phyloP scores from a whole-genome alignment of 2,329 filamentous ascomycete genomes.

The Penicillium griseofulvum region DNA sequence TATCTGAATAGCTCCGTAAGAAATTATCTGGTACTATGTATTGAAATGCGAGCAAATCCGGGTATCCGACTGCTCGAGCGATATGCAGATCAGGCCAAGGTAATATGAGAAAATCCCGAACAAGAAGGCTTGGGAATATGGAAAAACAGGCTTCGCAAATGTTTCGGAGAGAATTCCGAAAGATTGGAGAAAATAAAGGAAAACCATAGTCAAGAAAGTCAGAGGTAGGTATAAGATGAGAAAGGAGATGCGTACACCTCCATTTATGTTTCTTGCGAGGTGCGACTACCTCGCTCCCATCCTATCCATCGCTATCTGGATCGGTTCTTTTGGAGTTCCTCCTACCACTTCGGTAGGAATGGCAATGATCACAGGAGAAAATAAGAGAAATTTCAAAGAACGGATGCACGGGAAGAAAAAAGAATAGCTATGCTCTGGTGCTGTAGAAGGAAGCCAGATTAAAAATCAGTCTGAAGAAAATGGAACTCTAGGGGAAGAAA shows the following conservation, averaged over 20 bases:
- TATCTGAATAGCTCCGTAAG: neutral
- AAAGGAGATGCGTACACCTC: neutral
- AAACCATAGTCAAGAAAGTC: neutral
- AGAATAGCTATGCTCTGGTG: constrained; percentile 14
- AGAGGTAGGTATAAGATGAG: neutral
- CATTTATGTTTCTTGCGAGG: neutral
- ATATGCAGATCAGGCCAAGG: neutral
- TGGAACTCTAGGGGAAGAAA: constrained; percentile 1
- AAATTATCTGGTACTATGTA: neutral
- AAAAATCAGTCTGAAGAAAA: constrained; percentile 10
- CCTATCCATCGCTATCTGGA: neutral
- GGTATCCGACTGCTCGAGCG: neutral
- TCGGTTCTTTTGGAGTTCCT: neutral
- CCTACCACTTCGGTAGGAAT: neutral
- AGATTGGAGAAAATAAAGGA: constrained; percentile 5
- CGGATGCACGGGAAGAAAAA: constrained; percentile 13
- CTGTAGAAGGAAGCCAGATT: constrained; percentile 9
- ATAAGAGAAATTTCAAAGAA: constrained; percentile 15
- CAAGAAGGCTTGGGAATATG: constrained; percentile 24
- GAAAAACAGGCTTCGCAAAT: constrained; percentile 16
- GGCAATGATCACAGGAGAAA: constrained; percentile 8
- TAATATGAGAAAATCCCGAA: constrained; percentile 9
- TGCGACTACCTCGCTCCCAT: neutral
- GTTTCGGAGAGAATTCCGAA: neutral
- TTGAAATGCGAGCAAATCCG: neutral